Evolutionary conservation across 345 rosid genomes (phyloP).

Genomic region (Ailanthus altissimus): DNA sequence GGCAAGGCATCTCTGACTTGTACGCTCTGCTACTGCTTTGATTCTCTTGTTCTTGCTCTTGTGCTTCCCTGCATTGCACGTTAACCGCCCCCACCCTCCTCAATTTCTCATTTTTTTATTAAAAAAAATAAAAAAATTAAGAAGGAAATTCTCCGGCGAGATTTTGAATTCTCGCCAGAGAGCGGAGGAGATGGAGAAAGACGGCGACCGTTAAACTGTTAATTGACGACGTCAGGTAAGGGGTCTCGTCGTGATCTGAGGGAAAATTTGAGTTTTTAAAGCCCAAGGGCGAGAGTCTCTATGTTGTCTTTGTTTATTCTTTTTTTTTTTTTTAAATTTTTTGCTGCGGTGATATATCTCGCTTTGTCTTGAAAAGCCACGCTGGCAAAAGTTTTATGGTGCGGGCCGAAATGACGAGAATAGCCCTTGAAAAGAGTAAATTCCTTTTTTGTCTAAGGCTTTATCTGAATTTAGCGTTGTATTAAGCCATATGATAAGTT

Average conservation of each 20-base stretch:
- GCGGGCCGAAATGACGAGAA: background rate
- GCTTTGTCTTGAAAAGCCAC: background rate
- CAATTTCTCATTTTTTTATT: background rate
- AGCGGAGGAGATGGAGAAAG: background rate
- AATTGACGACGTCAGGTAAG: slow-evolving; percentile 34
- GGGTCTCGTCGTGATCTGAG: slow-evolving; percentile 12
- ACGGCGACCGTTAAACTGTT: slow-evolving; percentile 26
- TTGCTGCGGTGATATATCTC: background rate
- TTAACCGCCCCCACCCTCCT: slow-evolving; percentile 36
- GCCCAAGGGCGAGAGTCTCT: background rate
- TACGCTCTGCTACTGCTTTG: slow-evolving; percentile 30
- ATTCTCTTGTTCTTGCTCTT: background rate
- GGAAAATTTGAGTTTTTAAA: background rate
- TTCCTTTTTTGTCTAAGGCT: background rate
- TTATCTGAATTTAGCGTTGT: background rate
- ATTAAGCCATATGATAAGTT: background rate
- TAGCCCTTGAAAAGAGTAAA: background rate
- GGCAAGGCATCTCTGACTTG: slow-evolving; percentile 53
- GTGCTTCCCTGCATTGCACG: slow-evolving; percentile 60
- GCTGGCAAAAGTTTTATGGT: background rate
- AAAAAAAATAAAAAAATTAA: background rate
- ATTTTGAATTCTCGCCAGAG: slow-evolving; percentile 39
- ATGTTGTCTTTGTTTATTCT: background rate
- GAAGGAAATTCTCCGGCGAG: slow-evolving; percentile 42
- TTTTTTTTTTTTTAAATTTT: background rate